Percentiles rank a stretch among this genome's conserved stretches.
phyloP scores from a whole-genome alignment of 164 flowering plant genomes.

The Platanus orientalis region DNA sequence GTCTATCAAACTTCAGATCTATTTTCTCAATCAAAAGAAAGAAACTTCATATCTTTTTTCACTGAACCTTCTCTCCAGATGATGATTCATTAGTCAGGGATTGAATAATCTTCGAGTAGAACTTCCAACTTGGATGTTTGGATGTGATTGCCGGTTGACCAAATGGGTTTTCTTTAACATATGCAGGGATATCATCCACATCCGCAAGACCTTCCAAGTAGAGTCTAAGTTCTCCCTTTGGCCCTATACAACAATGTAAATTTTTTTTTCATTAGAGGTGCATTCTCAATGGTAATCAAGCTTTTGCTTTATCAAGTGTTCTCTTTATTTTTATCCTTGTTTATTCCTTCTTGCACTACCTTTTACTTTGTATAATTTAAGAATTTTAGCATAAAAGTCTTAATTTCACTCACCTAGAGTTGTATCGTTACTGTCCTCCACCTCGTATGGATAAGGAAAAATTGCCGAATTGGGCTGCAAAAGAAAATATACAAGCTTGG shows the following conservation, averaged over 20 bases:
- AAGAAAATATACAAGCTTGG: neutral
- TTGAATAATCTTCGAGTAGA: constrained; percentile 20
- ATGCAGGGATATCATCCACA: too few species aligned
- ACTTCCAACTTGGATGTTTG: too few species aligned
- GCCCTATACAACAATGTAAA: too few species aligned
- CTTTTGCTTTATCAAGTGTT: constrained; percentile 14
- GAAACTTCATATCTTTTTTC: too few species aligned
- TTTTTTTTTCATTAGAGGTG: too few species aligned
- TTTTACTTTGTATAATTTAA: neutral
- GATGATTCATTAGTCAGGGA: too few species aligned
- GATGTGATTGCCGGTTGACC: too few species aligned
- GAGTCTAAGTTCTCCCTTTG: constrained; percentile 22
- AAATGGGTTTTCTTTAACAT: too few species aligned
- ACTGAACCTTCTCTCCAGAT: too few species aligned
- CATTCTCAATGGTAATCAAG: too few species aligned
- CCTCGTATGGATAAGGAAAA: constrained; percentile 25
- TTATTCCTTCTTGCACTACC: neutral
- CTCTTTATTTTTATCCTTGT: neutral
- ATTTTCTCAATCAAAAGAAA: too few species aligned
- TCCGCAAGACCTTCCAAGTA: constrained; percentile 31
- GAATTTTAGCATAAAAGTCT: neutral
- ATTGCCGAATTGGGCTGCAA: constrained; percentile 43
- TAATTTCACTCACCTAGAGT: constrained; percentile 23
- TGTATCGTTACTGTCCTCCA: constrained; percentile 9
- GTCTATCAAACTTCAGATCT: too few species aligned